Percentiles rank a stretch among this genome's conserved stretches.
Evolutionary conservation across 345 rosid species (phyloP).

Genomic region (Linum lewisii): DNA sequence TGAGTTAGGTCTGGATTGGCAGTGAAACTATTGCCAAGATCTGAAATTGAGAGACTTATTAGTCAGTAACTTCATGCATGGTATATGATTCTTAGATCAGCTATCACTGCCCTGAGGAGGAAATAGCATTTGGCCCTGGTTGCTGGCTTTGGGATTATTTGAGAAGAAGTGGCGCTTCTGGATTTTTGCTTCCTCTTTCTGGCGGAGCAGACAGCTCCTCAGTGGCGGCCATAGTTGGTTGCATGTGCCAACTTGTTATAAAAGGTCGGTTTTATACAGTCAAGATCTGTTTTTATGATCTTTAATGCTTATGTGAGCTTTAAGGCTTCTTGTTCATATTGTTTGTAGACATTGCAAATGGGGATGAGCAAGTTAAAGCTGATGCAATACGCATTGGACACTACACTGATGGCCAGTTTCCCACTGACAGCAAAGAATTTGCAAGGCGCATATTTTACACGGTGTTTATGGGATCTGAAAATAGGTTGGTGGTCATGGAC

Average conservation of each 20-base stretch:
- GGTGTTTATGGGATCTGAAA: conserved; percentile 89
- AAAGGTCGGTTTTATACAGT: conserved; percentile 41
- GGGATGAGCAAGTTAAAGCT: conserved; percentile 89
- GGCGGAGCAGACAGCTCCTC: conserved; percentile 97
- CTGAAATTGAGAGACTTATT: no score
- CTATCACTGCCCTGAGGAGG: conserved; percentile 89
- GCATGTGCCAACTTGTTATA: conserved; percentile 97
- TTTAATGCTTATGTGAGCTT: background rate
- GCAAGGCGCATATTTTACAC: conserved; percentile 89
- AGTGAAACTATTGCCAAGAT: no score
- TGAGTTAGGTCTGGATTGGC: no score
- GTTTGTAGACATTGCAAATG: conserved; percentile 62
- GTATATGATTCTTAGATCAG: conserved; percentile 34
- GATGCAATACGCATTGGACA: conserved; percentile 82
- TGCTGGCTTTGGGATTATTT: conserved; percentile 99
- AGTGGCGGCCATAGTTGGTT: conserved; percentile 97
- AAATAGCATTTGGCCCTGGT: conserved; percentile 91
- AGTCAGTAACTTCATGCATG: conserved; percentile 8
- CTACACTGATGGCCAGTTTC: conserved; percentile 59
- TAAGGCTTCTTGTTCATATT: conserved; percentile 6
- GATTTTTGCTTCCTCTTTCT: conserved; percentile 95
- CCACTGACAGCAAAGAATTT: conserved; percentile 84
- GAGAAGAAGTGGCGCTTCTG: conserved; percentile 96
- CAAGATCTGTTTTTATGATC: background rate
- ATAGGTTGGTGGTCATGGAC: conserved; percentile 46